Evolutionary conservation across 1,284 basidiomycete species (phyloP).

Genomic region (Sporisorium graminicola): DNA sequence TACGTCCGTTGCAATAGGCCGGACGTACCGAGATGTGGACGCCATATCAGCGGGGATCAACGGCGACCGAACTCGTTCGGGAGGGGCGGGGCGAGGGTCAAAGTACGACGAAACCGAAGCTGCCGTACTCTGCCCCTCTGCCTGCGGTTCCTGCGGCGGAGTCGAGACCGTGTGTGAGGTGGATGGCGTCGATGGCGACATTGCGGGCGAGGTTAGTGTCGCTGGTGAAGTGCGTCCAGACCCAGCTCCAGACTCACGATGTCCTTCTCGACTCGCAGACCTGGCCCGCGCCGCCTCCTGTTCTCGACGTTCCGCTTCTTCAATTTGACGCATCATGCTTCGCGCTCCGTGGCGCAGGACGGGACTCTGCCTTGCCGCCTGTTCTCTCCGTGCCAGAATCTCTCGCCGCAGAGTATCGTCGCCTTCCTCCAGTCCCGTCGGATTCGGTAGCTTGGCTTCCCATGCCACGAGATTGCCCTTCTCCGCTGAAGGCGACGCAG

Average conservation of each 20-base stretch:
- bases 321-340: slow-evolving; percentile 52
- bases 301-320: slow-evolving; percentile 43
- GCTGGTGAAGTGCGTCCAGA: slow-evolving; percentile 32
- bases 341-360: slow-evolving; percentile 36
- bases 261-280: slow-evolving; percentile 17
- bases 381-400: slow-evolving; percentile 32
- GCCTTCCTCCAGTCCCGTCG: slow-evolving; percentile 28
- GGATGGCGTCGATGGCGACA: slow-evolving; percentile 32
- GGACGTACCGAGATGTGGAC: slow-evolving; percentile 7
- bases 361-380: slow-evolving; percentile 29
- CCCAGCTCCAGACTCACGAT: slow-evolving; percentile 17
- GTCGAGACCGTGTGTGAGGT: slow-evolving; percentile 14
- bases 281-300: slow-evolving; percentile 23
- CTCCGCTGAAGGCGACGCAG: slow-evolving; percentile 17
- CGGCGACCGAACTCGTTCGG: slow-evolving; percentile 35
- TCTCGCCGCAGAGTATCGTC: slow-evolving; percentile 37
- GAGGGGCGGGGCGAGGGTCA: slow-evolving; percentile 14
- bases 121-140: neutral
- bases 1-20: slow-evolving; percentile 1
- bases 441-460: slow-evolving; percentile 5
- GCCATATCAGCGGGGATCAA: slow-evolving; percentile 30
- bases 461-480: neutral
- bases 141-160: slow-evolving; percentile 18
- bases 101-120: slow-evolving; percentile 26
- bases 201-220: slow-evolving; percentile 12